Conservation (phyloP, 495 filamentous ascomycete genomes). For the Margaritispora aquatica region DNA sequence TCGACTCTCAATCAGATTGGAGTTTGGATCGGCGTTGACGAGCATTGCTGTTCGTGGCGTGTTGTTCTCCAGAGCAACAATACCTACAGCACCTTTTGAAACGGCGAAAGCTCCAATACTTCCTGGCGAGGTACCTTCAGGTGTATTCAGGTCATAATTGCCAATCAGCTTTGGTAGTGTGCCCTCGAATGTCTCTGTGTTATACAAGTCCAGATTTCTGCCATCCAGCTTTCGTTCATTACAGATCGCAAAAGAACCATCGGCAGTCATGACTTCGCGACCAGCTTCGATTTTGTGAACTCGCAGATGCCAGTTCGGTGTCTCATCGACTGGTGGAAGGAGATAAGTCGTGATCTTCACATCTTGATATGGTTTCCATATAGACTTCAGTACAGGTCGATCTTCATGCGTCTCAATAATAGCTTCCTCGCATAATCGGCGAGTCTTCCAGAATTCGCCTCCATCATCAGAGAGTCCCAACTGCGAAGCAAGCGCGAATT, state of each 20-base stretch:
- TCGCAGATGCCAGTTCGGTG: conserved; percentile 64
- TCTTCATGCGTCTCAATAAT: conserved; percentile 45
- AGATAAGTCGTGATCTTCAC: conserved; percentile 58
- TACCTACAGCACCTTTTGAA: conserved; percentile 63
- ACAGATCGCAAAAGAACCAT: conserved; percentile 66
- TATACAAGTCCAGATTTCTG: conserved; percentile 49
- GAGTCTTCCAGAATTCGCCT: conserved; percentile 74
- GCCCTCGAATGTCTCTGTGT: conserved; percentile 35
- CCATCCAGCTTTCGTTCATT: conserved; percentile 53
- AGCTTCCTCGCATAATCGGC: conserved; percentile 34
- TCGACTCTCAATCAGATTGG: conserved; percentile 63
- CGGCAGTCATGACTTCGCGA: conserved; percentile 57
- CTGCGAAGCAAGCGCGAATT: conserved; percentile 67
- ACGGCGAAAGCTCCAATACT: conserved; percentile 52
- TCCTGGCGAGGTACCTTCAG: conserved; percentile 50
- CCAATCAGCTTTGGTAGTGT: conserved; percentile 45
- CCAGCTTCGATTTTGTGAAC: conserved; percentile 53
- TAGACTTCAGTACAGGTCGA: conserved; percentile 52
- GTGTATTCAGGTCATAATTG: conserved; percentile 46
- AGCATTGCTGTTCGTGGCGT: conserved; percentile 38
- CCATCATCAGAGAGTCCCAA: conserved; percentile 72
- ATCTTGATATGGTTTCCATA: conserved; percentile 62
- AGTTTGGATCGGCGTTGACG: conserved; percentile 72
- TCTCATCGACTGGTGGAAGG: conserved; percentile 45
- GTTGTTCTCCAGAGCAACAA: conserved; percentile 47